phyloP scores from a whole-genome alignment of 805 yeast genomes.

The Candida coquimbonensis region DNA sequence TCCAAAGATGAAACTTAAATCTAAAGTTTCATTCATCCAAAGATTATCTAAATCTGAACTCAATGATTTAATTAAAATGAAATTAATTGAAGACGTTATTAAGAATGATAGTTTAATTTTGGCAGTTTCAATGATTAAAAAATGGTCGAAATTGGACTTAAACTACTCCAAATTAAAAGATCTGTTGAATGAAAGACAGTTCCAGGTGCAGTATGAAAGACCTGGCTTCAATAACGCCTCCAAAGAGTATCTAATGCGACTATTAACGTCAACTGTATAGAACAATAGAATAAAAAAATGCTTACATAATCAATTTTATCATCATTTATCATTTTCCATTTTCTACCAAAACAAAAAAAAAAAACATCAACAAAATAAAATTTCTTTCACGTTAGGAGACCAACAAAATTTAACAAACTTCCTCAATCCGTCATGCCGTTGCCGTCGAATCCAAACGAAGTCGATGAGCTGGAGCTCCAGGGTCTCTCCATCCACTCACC shows the following conservation, averaged over 20 bases:
- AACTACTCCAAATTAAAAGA: background rate
- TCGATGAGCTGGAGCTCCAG: background rate
- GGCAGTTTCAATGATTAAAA: background rate
- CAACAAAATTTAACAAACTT: background rate
- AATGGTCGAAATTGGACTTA: background rate
- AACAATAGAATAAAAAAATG: too few species aligned
- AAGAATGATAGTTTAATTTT: constrained; percentile 3
- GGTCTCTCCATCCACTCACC: background rate
- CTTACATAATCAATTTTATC: too few species aligned
- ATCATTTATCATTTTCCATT: too few species aligned
- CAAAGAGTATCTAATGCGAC: background rate
- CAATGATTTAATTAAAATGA: background rate
- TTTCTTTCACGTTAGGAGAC: too few species aligned
- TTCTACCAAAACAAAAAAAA: too few species aligned
- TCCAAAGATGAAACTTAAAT: background rate
- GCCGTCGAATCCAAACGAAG: too few species aligned
- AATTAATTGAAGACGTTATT: background rate
- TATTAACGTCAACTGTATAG: background rate
- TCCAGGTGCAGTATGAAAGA: too few species aligned
- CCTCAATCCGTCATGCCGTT: background rate
- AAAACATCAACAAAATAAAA: too few species aligned
- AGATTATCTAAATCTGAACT: background rate
- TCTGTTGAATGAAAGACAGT: background rate
- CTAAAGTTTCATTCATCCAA: background rate
- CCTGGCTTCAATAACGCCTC: background rate